Evolutionary conservation across 2,329 filamentous ascomycete genomes (phyloP), one percentile per base, ranked within the genome.

Genomic region (Penicillium sp.): DNA sequence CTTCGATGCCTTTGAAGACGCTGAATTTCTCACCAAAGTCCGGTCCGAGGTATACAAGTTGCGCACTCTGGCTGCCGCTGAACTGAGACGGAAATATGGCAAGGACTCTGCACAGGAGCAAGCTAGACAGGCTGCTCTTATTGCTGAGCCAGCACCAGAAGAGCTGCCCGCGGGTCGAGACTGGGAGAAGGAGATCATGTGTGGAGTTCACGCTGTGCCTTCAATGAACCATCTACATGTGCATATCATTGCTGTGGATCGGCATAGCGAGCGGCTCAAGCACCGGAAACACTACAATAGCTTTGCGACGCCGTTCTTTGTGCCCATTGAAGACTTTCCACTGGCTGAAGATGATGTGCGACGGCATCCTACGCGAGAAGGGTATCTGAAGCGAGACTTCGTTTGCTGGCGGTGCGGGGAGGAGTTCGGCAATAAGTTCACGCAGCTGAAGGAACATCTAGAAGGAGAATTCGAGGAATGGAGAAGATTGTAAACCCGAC

Each of bases 181-280:
- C 74, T 97, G 92, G 90, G 75, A 78, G 40, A 76, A 78, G 12
- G 90, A 94, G 25, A 81, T 97, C 47, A 82, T 84, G 48, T 82
- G 86, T 20, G 94, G 94, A 14, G 83, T 96, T 7, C 94, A 99
- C 75, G 89, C 90, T 3, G 85, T 88, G 63, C 94, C 94, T 3
- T 92, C 88, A 53, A 97, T 99, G 94, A 87, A 84, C 60, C 91
- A 97, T 71, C 71, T 97, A 52, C 94, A 99, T 74, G 81, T 97
- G 4, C 94, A 99, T 73, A 85, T 97, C 27, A 75, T 97, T 54
- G 90, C 89, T 37, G 79, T 85, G 18, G 94, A 99, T 70, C 88
- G 90, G 80, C 81, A 85, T 65, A 91, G 88, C 35, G 81, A 83
- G 11, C 82, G 81, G 44, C 63, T 97, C 73, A 90, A 87, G 75